A percentile compares a stretch with the other conserved stretches of the same genome.
Evolutionary conservation across 2,329 filamentous ascomycete genomes (phyloP).

Genomic region (Sporothrix curviconia): DNA sequence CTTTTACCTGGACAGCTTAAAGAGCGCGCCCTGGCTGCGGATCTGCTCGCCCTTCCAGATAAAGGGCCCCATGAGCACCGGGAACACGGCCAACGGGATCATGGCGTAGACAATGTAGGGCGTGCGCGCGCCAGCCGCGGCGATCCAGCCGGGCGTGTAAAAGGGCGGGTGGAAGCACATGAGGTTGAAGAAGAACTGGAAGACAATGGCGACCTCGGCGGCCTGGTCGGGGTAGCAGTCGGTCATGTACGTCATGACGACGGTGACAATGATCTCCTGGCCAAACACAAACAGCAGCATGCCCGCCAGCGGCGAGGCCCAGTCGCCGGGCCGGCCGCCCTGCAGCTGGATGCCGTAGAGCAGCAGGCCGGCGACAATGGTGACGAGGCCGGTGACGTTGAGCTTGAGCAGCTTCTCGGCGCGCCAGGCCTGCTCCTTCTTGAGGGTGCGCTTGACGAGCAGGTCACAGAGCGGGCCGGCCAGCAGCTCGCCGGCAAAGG

Average conservation of each 20-base stretch:
- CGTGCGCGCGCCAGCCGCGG: conserved; percentile 10
- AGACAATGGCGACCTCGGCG: conserved; percentile 18
- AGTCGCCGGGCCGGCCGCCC: not conserved
- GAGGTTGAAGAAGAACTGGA: conserved; percentile 20
- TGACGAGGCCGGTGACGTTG: conserved; percentile 12
- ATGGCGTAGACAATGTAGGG: conserved; percentile 18
- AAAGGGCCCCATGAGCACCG: conserved; percentile 13
- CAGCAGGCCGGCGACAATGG: conserved; percentile 14
- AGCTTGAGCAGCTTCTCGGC: conserved; percentile 17
- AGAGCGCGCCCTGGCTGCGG: conserved; percentile 7
- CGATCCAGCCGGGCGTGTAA: conserved; percentile 19
- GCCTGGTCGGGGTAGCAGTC: conserved; percentile 19
- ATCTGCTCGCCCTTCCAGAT: conserved; percentile 19
- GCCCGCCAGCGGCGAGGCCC: conserved; percentile 12
- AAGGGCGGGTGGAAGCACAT: conserved; percentile 20
- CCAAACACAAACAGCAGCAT: conserved; percentile 14
- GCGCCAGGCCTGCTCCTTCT: conserved; percentile 10
- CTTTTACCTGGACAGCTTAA: not conserved
- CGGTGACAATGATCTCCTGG: conserved; percentile 18
- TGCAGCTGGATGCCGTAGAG: conserved; percentile 18
- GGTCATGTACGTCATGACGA: conserved; percentile 19
- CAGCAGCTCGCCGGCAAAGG: conserved; percentile 14
- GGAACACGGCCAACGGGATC: conserved; percentile 15
- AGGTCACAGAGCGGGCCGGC: conserved; percentile 17
- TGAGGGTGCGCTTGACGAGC: conserved; percentile 16